Conservation (phyloP, 2,329 filamentous ascomycete species). For the Diatrype stigma region DNA sequence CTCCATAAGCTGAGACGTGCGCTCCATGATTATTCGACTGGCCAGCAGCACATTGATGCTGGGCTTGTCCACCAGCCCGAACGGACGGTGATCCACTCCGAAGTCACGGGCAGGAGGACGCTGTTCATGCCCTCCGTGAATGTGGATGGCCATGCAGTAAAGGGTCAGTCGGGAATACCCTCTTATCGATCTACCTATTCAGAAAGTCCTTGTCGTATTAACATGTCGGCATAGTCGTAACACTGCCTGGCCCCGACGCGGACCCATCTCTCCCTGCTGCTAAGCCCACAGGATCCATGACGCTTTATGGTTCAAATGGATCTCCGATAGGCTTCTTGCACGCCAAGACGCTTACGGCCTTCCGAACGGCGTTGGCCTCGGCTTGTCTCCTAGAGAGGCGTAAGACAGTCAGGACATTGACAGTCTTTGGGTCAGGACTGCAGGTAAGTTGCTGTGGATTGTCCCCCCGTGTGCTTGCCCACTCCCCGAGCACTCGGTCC, state of each 20-base stretch:
- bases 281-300: constrained; percentile 62
- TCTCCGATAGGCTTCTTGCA: constrained; percentile 64
- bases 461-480: background rate
- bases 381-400: constrained; percentile 64
- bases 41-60: constrained; percentile 39
- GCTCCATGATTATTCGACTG: constrained; percentile 60
- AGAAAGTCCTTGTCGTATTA: background rate
- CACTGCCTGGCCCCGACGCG: constrained; percentile 44
- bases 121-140: constrained; percentile 72
- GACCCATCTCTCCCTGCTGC: constrained; percentile 30
- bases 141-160: constrained; percentile 61
- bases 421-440: constrained; percentile 81
- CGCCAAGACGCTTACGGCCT: constrained; percentile 71
- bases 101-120: constrained; percentile 51
- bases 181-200: constrained; percentile 7
- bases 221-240: constrained; percentile 49
- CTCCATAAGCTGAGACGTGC: constrained; percentile 44
- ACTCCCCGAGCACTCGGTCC: no score
- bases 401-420: constrained; percentile 66
- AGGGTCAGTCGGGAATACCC: constrained; percentile 42
- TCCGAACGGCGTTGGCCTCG: constrained; percentile 72
- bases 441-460: constrained; percentile 39
- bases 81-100: constrained; percentile 44
- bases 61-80: constrained; percentile 52
- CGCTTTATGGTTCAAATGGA: constrained; percentile 62